These are phyloP conservation scores for Endoconidiophora polonica DNA, from an alignment of 2,329 filamentous ascomycete species.

Conservation along the genomic window DNA sequence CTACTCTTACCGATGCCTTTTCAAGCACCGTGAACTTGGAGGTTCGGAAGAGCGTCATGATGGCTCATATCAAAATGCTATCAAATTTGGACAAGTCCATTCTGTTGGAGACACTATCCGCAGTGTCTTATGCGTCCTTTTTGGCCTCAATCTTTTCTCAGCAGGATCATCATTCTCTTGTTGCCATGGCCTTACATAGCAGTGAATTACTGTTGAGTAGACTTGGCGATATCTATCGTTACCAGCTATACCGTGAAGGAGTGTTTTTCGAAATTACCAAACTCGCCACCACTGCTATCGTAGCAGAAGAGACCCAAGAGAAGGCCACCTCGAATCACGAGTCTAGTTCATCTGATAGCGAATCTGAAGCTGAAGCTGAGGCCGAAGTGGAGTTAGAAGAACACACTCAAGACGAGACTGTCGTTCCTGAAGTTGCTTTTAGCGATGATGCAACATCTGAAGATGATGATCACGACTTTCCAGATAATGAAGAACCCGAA, in stretches of 20 bases:
- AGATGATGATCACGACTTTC: not conserved
- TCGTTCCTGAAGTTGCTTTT: not conserved
- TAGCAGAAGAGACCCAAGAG: slow-evolving; percentile 17
- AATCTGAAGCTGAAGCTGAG: slow-evolving; percentile 17
- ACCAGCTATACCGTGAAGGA: slow-evolving; percentile 93
- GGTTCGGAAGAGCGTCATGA: slow-evolving; percentile 87
- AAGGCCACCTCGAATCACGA: slow-evolving; percentile 14
- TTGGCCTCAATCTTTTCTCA: slow-evolving; percentile 89
- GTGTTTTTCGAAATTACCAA: slow-evolving; percentile 84
- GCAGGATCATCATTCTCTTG: slow-evolving; percentile 75
- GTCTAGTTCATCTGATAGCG: slow-evolving; percentile 18
- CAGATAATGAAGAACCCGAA: not conserved
- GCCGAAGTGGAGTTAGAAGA: slow-evolving; percentile 12
- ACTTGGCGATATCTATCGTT: slow-evolving; percentile 74
- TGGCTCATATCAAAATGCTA: slow-evolving; percentile 94
- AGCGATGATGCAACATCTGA: slow-evolving; percentile 3
- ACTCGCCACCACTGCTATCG: slow-evolving; percentile 34
- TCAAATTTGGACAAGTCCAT: slow-evolving; percentile 81
- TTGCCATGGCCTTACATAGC: slow-evolving; percentile 75
- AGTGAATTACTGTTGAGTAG: slow-evolving; percentile 75
- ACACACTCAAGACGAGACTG: slow-evolving; percentile 13
- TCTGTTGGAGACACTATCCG: slow-evolving; percentile 66
- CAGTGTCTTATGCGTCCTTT: slow-evolving; percentile 90
- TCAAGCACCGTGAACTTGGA: slow-evolving; percentile 93
- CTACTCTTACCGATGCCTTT: slow-evolving; percentile 89